Conservation (phyloP, 768 basidiomycete species). For the Macrolepiota dolichaula region DNA sequence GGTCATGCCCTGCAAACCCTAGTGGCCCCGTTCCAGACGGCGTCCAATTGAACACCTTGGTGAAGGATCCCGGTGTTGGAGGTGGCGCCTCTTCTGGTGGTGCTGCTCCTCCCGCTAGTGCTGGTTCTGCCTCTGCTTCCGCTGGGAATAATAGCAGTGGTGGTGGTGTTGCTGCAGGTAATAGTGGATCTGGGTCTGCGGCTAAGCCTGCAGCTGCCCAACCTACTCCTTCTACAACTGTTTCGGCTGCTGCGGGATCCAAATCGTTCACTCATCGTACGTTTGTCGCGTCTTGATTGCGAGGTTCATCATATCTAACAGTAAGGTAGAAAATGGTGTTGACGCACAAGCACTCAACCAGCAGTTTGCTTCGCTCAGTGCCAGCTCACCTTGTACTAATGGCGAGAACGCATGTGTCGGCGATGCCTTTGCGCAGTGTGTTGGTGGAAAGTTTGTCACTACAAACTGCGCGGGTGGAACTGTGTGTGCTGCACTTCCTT, state of each 20-base stretch:
- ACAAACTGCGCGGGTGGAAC: conserved; percentile 33
- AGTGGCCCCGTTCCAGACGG: conserved; percentile 43
- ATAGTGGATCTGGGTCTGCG: conserved; percentile 8
- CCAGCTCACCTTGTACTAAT: conserved; percentile 42
- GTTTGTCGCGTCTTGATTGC: not conserved
- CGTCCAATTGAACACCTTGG: conserved; percentile 35
- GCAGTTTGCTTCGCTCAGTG: conserved; percentile 46
- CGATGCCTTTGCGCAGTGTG: conserved; percentile 49
- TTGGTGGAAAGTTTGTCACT: conserved; percentile 40
- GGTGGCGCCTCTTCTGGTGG: not conserved
- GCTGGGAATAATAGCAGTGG: not conserved
- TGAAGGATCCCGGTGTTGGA: conserved; percentile 27
- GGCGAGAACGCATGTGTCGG: conserved; percentile 46
- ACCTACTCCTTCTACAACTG: conserved; percentile 16
- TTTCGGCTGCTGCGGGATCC: conserved; percentile 15
- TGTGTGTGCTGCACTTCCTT: conserved; percentile 48
- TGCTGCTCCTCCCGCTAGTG: not conserved
- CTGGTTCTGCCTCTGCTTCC: not conserved
- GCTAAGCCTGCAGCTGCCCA: conserved; percentile 15
- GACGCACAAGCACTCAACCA: conserved; percentile 50
- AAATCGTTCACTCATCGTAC: conserved; percentile 23
- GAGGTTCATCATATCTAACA: no score
- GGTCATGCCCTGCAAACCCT: conserved; percentile 43
- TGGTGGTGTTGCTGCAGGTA: conserved; percentile 17
- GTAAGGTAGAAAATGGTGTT: conserved; percentile 35